Conservation (phyloP, 441 rosid species). For the Brassica hybrid region DNA sequence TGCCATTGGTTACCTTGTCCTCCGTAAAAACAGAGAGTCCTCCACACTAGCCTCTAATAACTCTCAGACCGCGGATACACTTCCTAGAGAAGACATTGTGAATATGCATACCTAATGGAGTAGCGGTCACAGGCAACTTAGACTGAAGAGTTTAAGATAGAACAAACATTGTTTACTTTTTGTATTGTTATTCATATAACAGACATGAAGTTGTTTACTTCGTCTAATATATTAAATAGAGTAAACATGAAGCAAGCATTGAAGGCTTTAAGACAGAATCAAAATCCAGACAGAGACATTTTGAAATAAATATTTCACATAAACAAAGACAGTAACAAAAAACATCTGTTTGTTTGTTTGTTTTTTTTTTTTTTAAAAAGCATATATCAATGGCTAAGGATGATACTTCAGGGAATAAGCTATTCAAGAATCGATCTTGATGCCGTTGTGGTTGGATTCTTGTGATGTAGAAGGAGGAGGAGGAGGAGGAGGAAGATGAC, state of each 20-base stretch:
- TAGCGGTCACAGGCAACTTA: conserved; percentile 9
- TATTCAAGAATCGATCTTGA: conserved; percentile 39
- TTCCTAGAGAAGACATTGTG: conserved; percentile 72
- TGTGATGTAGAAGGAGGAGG: conserved; percentile 39
- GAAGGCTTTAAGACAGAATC: conserved; percentile 22
- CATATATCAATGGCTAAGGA: conserved; percentile 13
- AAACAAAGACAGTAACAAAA: conserved; percentile 29
- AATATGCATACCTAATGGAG: conserved; percentile 74
- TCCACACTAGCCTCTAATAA: conserved; percentile 47
- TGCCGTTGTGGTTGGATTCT: conserved; percentile 38
- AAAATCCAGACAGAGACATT: conserved; percentile 21
- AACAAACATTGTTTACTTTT: conserved; percentile 15
- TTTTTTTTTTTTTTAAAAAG: not conserved
- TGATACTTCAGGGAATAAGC: conserved; percentile 7
- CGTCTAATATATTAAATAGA: conserved; percentile 14
- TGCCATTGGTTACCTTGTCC: conserved; percentile 68
- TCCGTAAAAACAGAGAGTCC: conserved; percentile 58
- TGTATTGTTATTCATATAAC: not conserved
- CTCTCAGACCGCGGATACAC: conserved; percentile 42
- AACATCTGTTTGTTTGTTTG: not conserved
- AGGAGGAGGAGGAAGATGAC: conserved; percentile 63
- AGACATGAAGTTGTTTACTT: conserved; percentile 21
- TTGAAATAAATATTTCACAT: conserved; percentile 28
- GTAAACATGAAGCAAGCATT: conserved; percentile 6
- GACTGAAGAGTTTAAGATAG: not conserved